These are phyloP conservation scores for Elsinoe fawcettii DNA, from an alignment of 2,329 filamentous ascomycete genomes.

Conservation along the genomic window DNA sequence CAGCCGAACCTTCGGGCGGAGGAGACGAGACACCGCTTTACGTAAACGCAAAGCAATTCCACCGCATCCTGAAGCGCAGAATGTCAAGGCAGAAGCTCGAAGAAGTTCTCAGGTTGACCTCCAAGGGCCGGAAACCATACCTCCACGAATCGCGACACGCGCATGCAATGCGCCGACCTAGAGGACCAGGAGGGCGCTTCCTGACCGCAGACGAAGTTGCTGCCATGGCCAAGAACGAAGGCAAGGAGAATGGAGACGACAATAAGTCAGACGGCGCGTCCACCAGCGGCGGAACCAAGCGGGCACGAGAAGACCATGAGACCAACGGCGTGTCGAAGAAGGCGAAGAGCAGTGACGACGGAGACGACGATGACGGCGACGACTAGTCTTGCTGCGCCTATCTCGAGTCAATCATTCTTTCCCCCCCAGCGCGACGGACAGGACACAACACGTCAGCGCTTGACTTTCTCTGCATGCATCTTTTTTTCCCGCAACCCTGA, in stretches of 20 bases:
- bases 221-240: constrained; percentile 66
- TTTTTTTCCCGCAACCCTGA: neutral
- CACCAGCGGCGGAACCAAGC: neutral
- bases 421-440: neutral
- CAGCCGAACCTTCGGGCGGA: constrained; percentile 44
- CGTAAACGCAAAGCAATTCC: constrained; percentile 98
- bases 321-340: constrained; percentile 6
- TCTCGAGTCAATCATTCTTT: neutral
- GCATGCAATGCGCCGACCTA: constrained; percentile 90
- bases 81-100: constrained; percentile 90
- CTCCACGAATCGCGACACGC: constrained; percentile 96
- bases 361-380: constrained; percentile 39
- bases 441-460: neutral
- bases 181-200: constrained; percentile 90
- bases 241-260: constrained; percentile 26
- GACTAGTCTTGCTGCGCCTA: constrained; percentile 19
- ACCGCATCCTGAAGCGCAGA: constrained; percentile 88
- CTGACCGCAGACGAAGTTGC: constrained; percentile 93
- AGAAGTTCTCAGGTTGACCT: constrained; percentile 83
- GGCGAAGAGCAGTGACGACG: constrained; percentile 11
- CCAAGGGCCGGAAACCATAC: constrained; percentile 93
- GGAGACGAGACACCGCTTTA: constrained; percentile 91
- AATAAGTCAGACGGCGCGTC: neutral
- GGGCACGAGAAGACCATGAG: constrained; percentile 1
- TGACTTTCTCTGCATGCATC: neutral